A percentile compares a stretch with the other conserved stretches of the same genome.
These are phyloP conservation scores for Mikania micrantha DNA, from an alignment of 129 eudicot genomes.

Conservation along the genomic window DNA sequence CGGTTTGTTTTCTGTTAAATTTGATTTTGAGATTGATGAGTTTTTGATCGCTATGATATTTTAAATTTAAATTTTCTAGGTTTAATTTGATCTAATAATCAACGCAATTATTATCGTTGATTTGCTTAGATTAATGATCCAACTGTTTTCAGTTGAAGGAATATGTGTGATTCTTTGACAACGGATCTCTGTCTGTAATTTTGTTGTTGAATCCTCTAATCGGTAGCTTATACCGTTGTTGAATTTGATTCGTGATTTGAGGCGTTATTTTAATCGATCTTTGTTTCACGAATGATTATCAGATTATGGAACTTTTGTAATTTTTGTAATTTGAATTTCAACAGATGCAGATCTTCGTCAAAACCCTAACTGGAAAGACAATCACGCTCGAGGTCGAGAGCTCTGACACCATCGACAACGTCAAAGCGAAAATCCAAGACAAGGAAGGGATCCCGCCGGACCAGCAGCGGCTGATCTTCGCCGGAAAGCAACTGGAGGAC, in stretches of 20 bases:
- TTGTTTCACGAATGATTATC: not conserved
- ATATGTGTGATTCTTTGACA: too few species aligned
- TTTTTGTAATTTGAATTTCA: not conserved
- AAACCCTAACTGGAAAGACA: slow-evolving; percentile 62
- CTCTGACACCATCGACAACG: too few species aligned
- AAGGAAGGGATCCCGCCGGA: too few species aligned
- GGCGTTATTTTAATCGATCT: not conserved
- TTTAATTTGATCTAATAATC: not conserved
- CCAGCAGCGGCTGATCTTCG: too few species aligned
- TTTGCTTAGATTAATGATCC: too few species aligned
- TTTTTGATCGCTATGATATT: not conserved
- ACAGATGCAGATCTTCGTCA: slow-evolving; percentile 66
- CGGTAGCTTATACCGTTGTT: not conserved
- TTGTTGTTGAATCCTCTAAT: too few species aligned
- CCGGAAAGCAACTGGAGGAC: too few species aligned
- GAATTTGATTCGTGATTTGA: not conserved
- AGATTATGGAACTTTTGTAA: too few species aligned
- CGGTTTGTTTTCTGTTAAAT: not conserved
- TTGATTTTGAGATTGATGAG: not conserved
- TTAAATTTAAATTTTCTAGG: not conserved
- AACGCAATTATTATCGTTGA: not conserved
- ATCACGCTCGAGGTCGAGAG: too few species aligned
- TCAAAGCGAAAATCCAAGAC: too few species aligned
- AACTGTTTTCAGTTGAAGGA: too few species aligned
- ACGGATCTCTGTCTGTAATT: too few species aligned